Conservation (phyloP, 2,329 filamentous ascomycete species). For the Penicillium expansum region DNA sequence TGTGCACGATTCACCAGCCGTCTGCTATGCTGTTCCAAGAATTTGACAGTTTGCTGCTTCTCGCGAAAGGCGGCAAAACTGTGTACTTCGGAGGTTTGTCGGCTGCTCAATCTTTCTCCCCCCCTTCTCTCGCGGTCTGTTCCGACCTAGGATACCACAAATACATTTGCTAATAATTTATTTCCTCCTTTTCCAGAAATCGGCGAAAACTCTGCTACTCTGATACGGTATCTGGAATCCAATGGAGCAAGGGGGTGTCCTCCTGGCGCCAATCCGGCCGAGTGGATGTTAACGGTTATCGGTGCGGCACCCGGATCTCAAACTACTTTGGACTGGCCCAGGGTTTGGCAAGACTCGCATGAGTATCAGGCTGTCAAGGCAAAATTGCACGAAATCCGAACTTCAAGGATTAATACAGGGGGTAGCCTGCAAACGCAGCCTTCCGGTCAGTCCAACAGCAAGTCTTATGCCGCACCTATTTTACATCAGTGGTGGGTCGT, state of each 20-base stretch:
- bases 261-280: constrained; percentile 64
- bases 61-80: constrained; percentile 52
- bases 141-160: background rate
- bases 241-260: constrained; percentile 56
- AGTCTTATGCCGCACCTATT: constrained; percentile 11
- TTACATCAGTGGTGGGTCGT: constrained; percentile 66
- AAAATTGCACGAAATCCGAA: constrained; percentile 51
- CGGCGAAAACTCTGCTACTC: constrained; percentile 22
- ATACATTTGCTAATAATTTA: background rate
- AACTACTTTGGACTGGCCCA: constrained; percentile 51
- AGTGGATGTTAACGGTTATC: constrained; percentile 61
- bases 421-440: constrained; percentile 6
- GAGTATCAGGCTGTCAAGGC: constrained; percentile 51
- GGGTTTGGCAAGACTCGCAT: constrained; percentile 56
- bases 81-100: background rate
- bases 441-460: background rate
- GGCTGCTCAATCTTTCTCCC: background rate
- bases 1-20: constrained; percentile 92
- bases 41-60: constrained; percentile 62
- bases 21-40: constrained; percentile 87
- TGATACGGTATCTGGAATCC: constrained; percentile 62
- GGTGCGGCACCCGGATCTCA: constrained; percentile 58
- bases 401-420: constrained; percentile 39
- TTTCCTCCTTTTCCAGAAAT: background rate
- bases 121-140: background rate